phyloP scores from a whole-genome alignment of 768 basidiomycete species.

The Clavulina sp. region DNA sequence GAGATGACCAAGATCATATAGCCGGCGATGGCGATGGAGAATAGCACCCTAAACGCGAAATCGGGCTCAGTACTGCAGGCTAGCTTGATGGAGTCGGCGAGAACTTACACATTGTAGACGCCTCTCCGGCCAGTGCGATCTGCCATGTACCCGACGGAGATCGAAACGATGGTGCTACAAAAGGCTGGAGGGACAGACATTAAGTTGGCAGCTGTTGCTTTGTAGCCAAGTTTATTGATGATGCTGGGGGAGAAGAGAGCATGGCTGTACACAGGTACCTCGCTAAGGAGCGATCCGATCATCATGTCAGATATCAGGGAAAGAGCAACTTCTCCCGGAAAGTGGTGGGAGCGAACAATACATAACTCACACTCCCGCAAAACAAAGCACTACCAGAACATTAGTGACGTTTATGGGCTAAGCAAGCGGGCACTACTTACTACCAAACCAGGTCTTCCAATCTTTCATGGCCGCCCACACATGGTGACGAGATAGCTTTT shows the following conservation, averaged over 20 bases:
- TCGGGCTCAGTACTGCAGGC: too few species aligned
- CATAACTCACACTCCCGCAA: too few species aligned
- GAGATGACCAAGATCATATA: not conserved
- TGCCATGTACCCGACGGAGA: slow-evolving; percentile 23
- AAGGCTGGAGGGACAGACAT: slow-evolving; percentile 36
- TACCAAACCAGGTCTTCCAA: slow-evolving; percentile 58
- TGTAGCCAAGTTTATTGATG: slow-evolving; percentile 32
- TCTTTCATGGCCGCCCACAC: slow-evolving; percentile 44
- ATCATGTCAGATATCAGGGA: too few species aligned
- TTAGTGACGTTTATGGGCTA: not conserved
- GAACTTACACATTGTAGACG: slow-evolving; percentile 23
- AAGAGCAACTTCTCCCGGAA: too few species aligned
- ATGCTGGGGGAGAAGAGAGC: slow-evolving; percentile 17
- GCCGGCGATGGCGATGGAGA: slow-evolving; percentile 19
- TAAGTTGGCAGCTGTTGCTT: slow-evolving; percentile 35
- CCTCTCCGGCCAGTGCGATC: slow-evolving; percentile 22
- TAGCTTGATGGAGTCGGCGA: too few species aligned
- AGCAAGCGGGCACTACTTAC: slow-evolving; percentile 13
- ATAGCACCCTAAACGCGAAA: too few species aligned
- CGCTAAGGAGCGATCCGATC: too few species aligned
- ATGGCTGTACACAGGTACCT: slow-evolving; percentile 10
- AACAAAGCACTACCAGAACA: not conserved
- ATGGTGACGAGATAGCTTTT: too few species aligned
- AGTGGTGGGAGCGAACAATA: too few species aligned
- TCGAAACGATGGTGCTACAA: slow-evolving; percentile 37